These are phyloP conservation scores for Volvox carteri DNA, from an alignment of 163 green algal genomes.

Conservation along the genomic window DNA sequence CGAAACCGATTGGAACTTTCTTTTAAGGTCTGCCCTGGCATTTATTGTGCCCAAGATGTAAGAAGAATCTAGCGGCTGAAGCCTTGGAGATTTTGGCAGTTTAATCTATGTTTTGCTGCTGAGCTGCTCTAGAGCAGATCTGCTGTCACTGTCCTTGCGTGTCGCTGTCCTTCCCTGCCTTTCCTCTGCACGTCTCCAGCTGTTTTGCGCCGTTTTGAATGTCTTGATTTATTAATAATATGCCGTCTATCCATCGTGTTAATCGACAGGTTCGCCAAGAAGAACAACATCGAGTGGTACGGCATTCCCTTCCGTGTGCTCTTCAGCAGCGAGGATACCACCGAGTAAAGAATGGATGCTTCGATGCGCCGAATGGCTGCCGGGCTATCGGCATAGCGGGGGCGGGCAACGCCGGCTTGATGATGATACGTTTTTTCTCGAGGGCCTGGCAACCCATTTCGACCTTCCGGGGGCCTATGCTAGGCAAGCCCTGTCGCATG, in stretches of 20 bases:
- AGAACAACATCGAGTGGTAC: constrained; percentile 42
- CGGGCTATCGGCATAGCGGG: too few species aligned
- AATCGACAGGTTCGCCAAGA: background rate
- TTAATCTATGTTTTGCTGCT: background rate
- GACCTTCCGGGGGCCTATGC: too few species aligned
- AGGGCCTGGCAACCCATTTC: too few species aligned
- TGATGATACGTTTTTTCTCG: too few species aligned
- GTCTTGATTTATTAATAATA: background rate
- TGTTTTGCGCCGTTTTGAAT: background rate
- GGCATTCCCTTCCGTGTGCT: constrained; percentile 16
- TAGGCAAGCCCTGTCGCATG: too few species aligned
- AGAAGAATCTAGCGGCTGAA: too few species aligned
- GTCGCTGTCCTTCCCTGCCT: background rate
- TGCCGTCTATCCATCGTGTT: background rate
- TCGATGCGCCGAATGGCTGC: too few species aligned
- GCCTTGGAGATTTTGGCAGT: background rate
- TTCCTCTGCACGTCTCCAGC: background rate
- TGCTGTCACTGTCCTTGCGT: background rate
- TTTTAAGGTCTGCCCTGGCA: too few species aligned
- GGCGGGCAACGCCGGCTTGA: too few species aligned
- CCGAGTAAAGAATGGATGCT: too few species aligned
- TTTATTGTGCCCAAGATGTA: too few species aligned
- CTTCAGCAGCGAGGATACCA: constrained; percentile 28
- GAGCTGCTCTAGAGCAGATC: background rate
- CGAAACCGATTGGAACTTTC: too few species aligned